Evolutionary conservation across 257 asterid genomes (phyloP).

Genomic region (Solanum microdontum): DNA sequence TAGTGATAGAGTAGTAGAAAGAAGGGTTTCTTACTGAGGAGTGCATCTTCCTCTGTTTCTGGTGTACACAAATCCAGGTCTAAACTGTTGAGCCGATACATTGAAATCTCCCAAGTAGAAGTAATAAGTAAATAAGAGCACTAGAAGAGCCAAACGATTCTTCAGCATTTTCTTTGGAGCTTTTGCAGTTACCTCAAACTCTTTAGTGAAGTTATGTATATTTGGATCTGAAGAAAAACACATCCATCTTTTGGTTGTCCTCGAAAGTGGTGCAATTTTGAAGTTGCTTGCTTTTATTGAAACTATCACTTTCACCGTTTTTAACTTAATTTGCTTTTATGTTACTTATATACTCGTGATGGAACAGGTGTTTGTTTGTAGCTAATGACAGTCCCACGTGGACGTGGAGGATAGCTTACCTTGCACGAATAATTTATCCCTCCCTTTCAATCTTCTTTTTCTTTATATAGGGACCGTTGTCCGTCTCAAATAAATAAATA

Average conservation of each 20-base stretch:
- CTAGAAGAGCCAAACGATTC: not conserved
- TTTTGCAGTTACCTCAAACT: not conserved
- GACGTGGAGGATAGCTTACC: not conserved
- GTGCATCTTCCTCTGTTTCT: conserved; percentile 74
- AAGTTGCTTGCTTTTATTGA: not conserved
- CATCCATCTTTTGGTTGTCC: not conserved
- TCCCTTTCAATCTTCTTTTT: no score
- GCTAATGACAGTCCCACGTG: not conserved
- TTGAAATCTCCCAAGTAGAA: not conserved
- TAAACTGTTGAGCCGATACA: conserved; percentile 8
- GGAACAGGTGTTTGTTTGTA: not conserved
- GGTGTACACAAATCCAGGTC: conserved; percentile 68
- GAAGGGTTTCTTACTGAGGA: conserved; percentile 35
- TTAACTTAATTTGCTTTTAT: not conserved
- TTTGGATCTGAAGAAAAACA: not conserved
- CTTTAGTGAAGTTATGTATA: not conserved
- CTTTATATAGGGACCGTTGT: not conserved
- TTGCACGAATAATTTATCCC: not conserved
- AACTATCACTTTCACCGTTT: not conserved
- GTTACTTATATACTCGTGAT: not conserved
- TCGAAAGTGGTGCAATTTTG: not conserved
- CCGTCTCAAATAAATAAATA: no score
- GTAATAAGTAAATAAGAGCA: not conserved
- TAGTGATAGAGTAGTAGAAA: not conserved
- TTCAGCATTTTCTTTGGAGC: not conserved